phyloP scores from a whole-genome alignment of 148 eudicot species.

The Diospyros kaki region DNA sequence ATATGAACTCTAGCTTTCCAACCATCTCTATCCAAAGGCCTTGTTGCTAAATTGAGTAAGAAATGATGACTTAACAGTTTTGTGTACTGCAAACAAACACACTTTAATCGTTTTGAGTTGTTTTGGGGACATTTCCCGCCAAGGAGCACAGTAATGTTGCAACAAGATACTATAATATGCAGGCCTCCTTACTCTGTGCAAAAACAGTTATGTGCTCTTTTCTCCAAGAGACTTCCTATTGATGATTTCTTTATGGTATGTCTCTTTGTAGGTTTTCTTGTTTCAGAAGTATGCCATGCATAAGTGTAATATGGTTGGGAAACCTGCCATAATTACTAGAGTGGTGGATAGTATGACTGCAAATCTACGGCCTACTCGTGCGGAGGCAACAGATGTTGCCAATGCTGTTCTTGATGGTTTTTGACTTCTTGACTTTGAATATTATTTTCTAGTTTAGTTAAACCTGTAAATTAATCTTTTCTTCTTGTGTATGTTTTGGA shows the following conservation, averaged over 20 bases:
- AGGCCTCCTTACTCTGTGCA: background rate
- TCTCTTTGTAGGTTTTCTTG: constrained; percentile 43
- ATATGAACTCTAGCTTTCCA: too few relatives aligned
- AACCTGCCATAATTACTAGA: constrained; percentile 55
- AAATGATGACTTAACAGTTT: background rate
- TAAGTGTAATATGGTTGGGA: constrained; percentile 56
- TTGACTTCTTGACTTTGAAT: constrained; percentile 1
- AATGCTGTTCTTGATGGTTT: constrained; percentile 72
- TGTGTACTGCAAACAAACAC: background rate
- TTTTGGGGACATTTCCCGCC: background rate
- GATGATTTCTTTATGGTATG: constrained; percentile 6
- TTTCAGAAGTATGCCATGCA: constrained; percentile 54
- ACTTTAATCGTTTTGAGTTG: background rate
- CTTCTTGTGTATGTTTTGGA: background rate
- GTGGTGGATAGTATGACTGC: constrained; percentile 68
- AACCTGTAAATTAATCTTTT: background rate
- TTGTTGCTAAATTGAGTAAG: background rate
- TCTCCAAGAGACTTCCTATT: background rate
- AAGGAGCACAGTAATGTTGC: background rate
- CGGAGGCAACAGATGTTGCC: constrained; percentile 72
- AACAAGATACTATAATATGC: background rate
- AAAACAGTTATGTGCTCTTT: background rate
- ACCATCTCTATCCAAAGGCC: too few relatives aligned
- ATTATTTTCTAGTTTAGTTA: background rate
- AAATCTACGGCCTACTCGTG: constrained; percentile 66